These are phyloP conservation scores for Flaveria brownii DNA, from an alignment of 129 eudicot species.

Conservation along the genomic window DNA sequence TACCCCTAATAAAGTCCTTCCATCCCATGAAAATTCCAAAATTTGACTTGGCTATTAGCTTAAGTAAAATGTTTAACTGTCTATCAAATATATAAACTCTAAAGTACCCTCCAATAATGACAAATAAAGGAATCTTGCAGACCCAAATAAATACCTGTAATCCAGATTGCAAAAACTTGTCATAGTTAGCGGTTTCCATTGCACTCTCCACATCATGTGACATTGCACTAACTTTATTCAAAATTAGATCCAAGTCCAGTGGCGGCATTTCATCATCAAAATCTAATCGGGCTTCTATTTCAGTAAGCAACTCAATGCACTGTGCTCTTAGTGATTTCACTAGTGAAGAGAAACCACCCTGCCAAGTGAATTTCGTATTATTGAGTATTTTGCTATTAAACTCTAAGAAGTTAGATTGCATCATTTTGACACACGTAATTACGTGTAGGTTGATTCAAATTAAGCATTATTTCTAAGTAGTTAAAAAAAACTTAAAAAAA, in stretches of 20 bases:
- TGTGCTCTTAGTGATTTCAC: constrained; percentile 76
- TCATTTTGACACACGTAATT: neutral
- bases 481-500: neutral
- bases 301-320: constrained; percentile 90
- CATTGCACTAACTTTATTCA: constrained; percentile 56
- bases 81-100: neutral
- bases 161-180: constrained; percentile 89
- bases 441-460: neutral
- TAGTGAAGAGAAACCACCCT: constrained; percentile 95
- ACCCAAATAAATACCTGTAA: constrained; percentile 62
- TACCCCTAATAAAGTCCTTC: neutral
- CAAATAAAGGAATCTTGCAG: neutral
- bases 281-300: constrained; percentile 97
- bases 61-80: neutral
- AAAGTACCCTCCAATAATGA: neutral
- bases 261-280: constrained; percentile 99
- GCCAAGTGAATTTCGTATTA: constrained; percentile 26
- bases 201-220: constrained; percentile 65
- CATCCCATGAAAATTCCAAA: neutral
- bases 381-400: neutral
- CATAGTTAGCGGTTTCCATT: constrained; percentile 91
- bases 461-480: neutral
- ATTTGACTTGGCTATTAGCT: neutral
- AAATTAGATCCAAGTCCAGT: constrained; percentile 45
- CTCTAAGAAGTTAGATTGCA: neutral